These are phyloP conservation scores for Colletotrichum kahawae DNA, from an alignment of 2,329 filamentous ascomycete genomes.

Conservation along the genomic window DNA sequence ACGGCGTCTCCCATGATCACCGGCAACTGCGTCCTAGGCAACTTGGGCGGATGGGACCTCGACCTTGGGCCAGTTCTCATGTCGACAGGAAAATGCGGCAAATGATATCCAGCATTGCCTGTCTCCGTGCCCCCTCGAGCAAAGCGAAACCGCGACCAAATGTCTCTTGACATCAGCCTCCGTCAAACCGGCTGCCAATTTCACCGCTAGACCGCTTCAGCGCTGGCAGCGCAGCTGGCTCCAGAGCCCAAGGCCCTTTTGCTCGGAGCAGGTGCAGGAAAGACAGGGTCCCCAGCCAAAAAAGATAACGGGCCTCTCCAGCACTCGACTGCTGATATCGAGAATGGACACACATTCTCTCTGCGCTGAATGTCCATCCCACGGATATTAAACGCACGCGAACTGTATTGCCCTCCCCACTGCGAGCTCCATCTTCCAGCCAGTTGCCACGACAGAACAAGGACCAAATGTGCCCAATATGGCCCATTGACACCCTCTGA, in stretches of 20 bases:
- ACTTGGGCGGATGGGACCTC: not conserved
- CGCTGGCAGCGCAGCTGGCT: not conserved
- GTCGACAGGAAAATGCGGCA: not conserved
- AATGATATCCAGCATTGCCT: not conserved
- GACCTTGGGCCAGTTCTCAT: not conserved
- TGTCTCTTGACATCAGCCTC: not conserved
- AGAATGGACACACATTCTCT: not conserved
- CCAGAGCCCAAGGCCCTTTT: not conserved
- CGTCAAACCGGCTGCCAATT: not conserved
- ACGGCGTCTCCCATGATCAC: not conserved
- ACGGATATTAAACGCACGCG: conserved; percentile 16
- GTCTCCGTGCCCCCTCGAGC: not conserved
- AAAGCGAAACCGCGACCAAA: not conserved
- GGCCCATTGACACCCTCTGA: not conserved
- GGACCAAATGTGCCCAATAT: not conserved
- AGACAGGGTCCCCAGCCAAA: conserved; percentile 1
- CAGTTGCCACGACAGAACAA: not conserved
- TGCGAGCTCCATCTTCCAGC: not conserved
- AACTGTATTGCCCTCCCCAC: conserved; percentile 11
- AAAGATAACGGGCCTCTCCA: conserved; percentile 12
- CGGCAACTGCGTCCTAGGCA: not conserved
- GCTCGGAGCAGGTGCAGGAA: not conserved
- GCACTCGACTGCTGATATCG: conserved; percentile 1
- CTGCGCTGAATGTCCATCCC: not conserved
- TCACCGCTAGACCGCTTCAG: not conserved